Evolutionary conservation across 495 filamentous ascomycete species (phyloP).

Genomic region (Aspergillus conjunctus): DNA sequence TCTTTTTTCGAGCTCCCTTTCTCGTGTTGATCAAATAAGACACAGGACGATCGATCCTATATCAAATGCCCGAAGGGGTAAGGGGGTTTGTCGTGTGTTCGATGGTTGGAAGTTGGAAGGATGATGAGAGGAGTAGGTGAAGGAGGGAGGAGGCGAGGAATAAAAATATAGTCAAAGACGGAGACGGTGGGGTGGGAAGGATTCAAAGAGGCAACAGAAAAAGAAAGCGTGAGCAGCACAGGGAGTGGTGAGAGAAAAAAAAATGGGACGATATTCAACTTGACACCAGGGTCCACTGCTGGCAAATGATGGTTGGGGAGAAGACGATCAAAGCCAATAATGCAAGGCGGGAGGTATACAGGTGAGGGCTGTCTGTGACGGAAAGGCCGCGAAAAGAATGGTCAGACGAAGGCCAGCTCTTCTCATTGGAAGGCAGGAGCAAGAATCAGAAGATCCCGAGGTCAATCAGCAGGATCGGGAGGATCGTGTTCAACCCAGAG

Average conservation of each 20-base stretch:
- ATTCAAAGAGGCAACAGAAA: slow-evolving; percentile 12
- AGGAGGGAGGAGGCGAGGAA: slow-evolving; percentile 17
- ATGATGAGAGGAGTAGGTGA: slow-evolving; percentile 9
- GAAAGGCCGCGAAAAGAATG: slow-evolving; percentile 15
- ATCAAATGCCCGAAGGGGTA: neutral
- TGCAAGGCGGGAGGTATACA: slow-evolving; percentile 12
- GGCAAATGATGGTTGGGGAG: slow-evolving; percentile 30
- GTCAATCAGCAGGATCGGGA: slow-evolving; percentile 16
- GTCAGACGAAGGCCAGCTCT: slow-evolving; percentile 11
- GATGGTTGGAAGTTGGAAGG: slow-evolving; percentile 11
- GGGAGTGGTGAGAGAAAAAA: slow-evolving; percentile 9
- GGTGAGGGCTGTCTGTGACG: slow-evolving; percentile 4
- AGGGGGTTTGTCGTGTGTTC: neutral
- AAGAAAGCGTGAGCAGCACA: slow-evolving; percentile 1
- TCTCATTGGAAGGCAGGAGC: slow-evolving; percentile 6
- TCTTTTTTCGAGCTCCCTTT: neutral
- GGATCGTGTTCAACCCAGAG: slow-evolving; percentile 9
- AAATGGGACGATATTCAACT: slow-evolving; percentile 20
- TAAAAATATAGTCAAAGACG: slow-evolving; percentile 20
- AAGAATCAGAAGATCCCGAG: slow-evolving; percentile 44
- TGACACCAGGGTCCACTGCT: slow-evolving; percentile 25
- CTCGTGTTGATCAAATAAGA: neutral
- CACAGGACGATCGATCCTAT: neutral
- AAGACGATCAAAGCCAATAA: slow-evolving; percentile 16
- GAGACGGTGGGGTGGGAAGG: slow-evolving; percentile 10